Evolutionary conservation across 139 green algal genomes (phyloP), one percentile per base, ranked within the genome.

Genomic region (Chloropicon primus): DNA sequence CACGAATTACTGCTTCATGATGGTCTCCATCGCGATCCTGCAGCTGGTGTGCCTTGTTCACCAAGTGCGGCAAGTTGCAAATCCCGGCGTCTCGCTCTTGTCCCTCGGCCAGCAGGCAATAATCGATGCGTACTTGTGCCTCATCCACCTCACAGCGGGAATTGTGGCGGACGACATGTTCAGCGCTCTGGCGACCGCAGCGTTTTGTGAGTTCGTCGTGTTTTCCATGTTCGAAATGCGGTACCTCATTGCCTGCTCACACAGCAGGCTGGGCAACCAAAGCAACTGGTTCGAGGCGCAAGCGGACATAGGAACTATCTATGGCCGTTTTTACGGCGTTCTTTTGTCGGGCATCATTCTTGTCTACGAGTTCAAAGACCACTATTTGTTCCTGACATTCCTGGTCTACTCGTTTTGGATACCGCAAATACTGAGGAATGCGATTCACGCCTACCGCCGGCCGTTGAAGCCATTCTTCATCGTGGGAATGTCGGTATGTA

Each of bases 211-310:
- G 78, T 94, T 96, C 74, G 79, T 94, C 27, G 85, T 93, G 3
- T 97, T 97, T 82, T 90, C 87, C 21, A 88, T 97, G 21, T 94
- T 97, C 72, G 92, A 97, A 79, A 94, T 97, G 88, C 86, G 88
- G 2, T 89, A 87, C 76, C 85, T 96, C 77, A 82, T 96, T 17
- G 41, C 41, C 10, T 62, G 41, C 17, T 62, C 41, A 17, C 41
- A 62, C 41, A 62, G 41, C 41, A 62, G 41, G 41, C 41, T 62
- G 41, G 41, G 41, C 5, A 62, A 17, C 41, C 17, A 5, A n/a
- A 17, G 5, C 41, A 62, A 62, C 41, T 62, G 41, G 41, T 62
- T n/a, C 41, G 41, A 62, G 41, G 41, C 41, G 41, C 41, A 62
- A 17, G 41, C 41, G 41, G 41, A 62, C 41, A 62, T 62, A 62